A percentile compares a stretch with the other conserved stretches of the same genome.
These are phyloP conservation scores for Trifolium fragiferum DNA, from an alignment of 306 rosid genomes.

Conservation along the genomic window DNA sequence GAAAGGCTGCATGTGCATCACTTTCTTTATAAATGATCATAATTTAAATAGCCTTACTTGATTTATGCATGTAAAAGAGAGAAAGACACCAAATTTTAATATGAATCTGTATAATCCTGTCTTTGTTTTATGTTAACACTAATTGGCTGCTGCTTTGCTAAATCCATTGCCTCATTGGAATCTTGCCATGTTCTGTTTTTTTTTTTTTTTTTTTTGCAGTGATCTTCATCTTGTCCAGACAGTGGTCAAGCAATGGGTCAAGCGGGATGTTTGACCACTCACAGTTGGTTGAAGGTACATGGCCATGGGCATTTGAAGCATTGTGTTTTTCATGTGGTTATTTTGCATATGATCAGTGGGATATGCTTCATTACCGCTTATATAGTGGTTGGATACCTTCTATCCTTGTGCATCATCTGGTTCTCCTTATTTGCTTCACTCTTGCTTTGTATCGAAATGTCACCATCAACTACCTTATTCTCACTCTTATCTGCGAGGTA, in stretches of 20 bases:
- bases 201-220: slow-evolving; percentile 54
- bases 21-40: not conserved
- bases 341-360: slow-evolving; percentile 98
- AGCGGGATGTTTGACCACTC: slow-evolving; percentile 86
- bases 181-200: slow-evolving; percentile 3
- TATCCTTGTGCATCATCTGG: slow-evolving; percentile 82
- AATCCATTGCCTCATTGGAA: slow-evolving; percentile 18
- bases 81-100: not conserved
- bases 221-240: slow-evolving; percentile 62
- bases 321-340: slow-evolving; percentile 96
- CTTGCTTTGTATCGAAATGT: slow-evolving; percentile 89
- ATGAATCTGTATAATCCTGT: not conserved
- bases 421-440: slow-evolving; percentile 89
- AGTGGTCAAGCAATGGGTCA: slow-evolving; percentile 55
- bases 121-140: slow-evolving; percentile 7
- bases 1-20: not conserved
- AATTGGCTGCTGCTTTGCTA: not conserved
- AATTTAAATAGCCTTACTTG: not conserved
- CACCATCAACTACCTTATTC: slow-evolving; percentile 95
- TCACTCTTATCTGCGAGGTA: slow-evolving; percentile 95
- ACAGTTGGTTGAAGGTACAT: slow-evolving; percentile 69
- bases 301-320: slow-evolving; percentile 90
- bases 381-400: slow-evolving; percentile 85
- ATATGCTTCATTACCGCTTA: slow-evolving; percentile 74
- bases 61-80: not conserved